Evolutionary conservation across 2,329 filamentous ascomycete genomes (phyloP), one percentile per base, ranked within the genome.

Genomic region (Fusarium musae): DNA sequence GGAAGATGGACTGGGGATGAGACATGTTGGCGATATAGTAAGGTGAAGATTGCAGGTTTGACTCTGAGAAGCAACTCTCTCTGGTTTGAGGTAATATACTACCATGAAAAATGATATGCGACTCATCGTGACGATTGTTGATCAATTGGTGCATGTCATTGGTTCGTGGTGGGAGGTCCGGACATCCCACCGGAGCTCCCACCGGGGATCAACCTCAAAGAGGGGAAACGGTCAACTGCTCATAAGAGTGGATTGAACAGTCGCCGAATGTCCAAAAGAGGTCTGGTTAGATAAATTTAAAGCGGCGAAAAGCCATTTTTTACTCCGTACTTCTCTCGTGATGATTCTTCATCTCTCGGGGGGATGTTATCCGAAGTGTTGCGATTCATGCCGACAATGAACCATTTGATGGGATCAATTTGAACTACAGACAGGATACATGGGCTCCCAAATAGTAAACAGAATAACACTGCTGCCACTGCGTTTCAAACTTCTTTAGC

Each of bases 1-100:
- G 30, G 21, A 73, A 73, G 17, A 63, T 36, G 3, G 53, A 70
- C 23, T 73, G 70, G 12, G 70, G 70, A 23, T 73, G 70, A 50
- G 70, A 70, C 70, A 73, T 73, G 15, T 6, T 37, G 21, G 34
- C 19, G 23, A 2, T 28, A 12, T 26, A 9, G 0, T 1, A 9
- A 39, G 1, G 10, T 39, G 23, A 39, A 28, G 19, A 12, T 28
- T 0, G 23, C 23, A 23, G 23, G 23, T 23, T 23, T 23, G 23
- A 23, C 23, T 23, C 23, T 23, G 23, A 23, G 23, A 23, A 23
- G 23, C 23, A 23, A 23, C 23, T 23, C 23, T 23, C 23, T 23
- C 23, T 21, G 6, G 5, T 8, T 16, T 5, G 0, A 3, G 3
- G 28, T 53, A 10, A 53, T 37, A 53, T 37, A 53, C 12, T 37